A percentile compares a stretch with the other conserved stretches of the same genome.
Conservation (phyloP, 2,329 filamentous ascomycete species). For the Furcasterigmium sp. region DNA sequence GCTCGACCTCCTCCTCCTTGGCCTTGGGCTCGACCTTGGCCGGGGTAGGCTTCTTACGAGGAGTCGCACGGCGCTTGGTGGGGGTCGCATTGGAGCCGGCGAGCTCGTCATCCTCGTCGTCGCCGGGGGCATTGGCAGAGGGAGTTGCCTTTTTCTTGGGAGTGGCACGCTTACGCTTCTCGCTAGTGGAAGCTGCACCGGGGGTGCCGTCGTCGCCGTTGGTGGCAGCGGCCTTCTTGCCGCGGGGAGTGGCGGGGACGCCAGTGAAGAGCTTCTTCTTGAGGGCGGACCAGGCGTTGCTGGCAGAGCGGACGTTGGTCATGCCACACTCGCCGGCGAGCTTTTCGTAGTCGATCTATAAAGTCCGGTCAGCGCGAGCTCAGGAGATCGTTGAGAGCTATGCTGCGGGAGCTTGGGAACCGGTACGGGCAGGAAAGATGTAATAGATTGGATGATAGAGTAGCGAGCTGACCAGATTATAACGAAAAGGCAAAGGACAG, state of each 20-base stretch:
- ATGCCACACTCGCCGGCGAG: conserved; percentile 16
- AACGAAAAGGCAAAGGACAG: no score
- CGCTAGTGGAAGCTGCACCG: background rate
- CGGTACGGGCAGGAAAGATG: background rate
- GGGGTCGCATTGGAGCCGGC: conserved; percentile 5
- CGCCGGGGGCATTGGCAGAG: background rate
- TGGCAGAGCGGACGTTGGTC: conserved; percentile 15
- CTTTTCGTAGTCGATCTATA: conserved; percentile 17
- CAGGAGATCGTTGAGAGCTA: no score
- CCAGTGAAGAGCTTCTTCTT: conserved; percentile 19
- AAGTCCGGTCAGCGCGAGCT: background rate
- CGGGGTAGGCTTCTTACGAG: background rate
- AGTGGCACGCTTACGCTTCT: conserved; percentile 7
- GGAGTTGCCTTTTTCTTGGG: conserved; percentile 12
- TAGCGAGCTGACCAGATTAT: no score
- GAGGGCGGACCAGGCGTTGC: conserved; percentile 17
- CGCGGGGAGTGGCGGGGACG: conserved; percentile 7
- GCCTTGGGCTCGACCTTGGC: conserved; percentile 4
- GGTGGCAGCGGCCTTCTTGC: conserved; percentile 12
- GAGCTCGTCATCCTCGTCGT: background rate
- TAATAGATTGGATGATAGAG: background rate
- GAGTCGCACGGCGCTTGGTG: conserved; percentile 9
- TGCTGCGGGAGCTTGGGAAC: background rate
- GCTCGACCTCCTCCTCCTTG: conserved; percentile 2
- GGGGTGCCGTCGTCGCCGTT: conserved; percentile 1